Evolutionary conservation across 78 protist species (phyloP).

Genomic region (Salpingoeca rosetta): DNA sequence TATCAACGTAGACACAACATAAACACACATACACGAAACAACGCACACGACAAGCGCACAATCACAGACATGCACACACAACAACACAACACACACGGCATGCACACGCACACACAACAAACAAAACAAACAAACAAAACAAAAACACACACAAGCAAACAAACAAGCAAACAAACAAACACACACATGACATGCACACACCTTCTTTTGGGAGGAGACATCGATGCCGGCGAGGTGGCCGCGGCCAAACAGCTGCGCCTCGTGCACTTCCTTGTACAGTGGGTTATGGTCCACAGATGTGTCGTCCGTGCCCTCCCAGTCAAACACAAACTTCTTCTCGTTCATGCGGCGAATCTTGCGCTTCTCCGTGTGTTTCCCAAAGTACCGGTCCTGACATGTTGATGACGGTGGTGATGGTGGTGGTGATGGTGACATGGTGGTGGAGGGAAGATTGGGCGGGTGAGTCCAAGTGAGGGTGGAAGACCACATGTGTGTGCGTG

Average conservation of each 20-base stretch:
- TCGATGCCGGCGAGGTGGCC: slow-evolving; percentile 62
- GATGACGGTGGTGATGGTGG: too few species aligned
- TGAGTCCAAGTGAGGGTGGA: not conserved
- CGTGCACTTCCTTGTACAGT: slow-evolving; percentile 29
- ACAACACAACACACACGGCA: too few species aligned
- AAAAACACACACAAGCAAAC: too few species aligned
- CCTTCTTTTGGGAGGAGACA: not conserved
- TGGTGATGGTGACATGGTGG: too few species aligned
- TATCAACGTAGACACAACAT: too few species aligned
- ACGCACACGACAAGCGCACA: too few species aligned
- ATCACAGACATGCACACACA: too few species aligned
- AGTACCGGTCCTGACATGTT: not conserved
- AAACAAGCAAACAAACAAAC: too few species aligned
- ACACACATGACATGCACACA: not conserved
- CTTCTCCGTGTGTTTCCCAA: not conserved
- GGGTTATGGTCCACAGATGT: slow-evolving; percentile 47
- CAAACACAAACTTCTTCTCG: slow-evolving; percentile 19
- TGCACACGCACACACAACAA: too few species aligned
- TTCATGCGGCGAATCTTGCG: not conserved
- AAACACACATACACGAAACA: too few species aligned
- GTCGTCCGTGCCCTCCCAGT: slow-evolving; percentile 72
- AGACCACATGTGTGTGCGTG: not conserved
- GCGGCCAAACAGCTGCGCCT: slow-evolving; percentile 57
- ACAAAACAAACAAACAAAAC: too few species aligned
- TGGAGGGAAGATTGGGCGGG: not conserved